Evolutionary conservation across 352 stramenopile genomes (phyloP), one percentile per base, ranked within the genome.

Genomic region (Hyaloperonospora brassicae): DNA sequence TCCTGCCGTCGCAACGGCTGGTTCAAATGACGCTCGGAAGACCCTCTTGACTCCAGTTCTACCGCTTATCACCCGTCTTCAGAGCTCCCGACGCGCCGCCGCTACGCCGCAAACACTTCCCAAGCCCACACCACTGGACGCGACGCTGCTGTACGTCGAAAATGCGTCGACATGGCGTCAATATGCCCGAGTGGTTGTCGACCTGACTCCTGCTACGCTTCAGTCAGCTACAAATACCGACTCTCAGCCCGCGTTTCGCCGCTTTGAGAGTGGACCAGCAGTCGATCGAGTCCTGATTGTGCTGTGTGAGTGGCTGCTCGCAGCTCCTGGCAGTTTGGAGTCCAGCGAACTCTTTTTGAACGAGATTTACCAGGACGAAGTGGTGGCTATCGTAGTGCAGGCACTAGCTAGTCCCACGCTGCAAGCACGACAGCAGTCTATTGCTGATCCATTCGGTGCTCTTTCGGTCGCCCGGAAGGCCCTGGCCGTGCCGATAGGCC

Each of bases 351-450:
- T 87, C 8, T 73, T 87, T 44, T 51, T 64, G 30, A 74, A 73
- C 41, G 61, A 67, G 34, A 79, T 87, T 49, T 87, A 84, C 64
- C 70, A 72, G 40, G 55, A 72, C n/a, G 61, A 87, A 41, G 45
- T 84, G n/a, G 63, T 65, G 2, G 68, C 62, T 24, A 79, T 87
- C 47, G 45, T 87, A 24, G 70, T 72, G 31, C 63, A 74, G 10
- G 47, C 61, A 4, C 58, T 87, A 14, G 62, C 67, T 13, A 76
- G 63, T 41, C 17, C 42, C 8, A 55, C 55, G 44, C 57, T 80
- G 13, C 59, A 75, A 41, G 62, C 44, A 23, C 41, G 53, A 14
- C 2, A 36, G 59, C 39, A 41, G 62, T 13, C 41, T 8, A 13
- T 58, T 62, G 23, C 64, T 0, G 57, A 41, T 34, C 51, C 49